Evolutionary conservation across 805 yeast species (phyloP), one percentile per base, ranked within the genome.

Genomic region (Maudiozyma serrabonitensis): DNA sequence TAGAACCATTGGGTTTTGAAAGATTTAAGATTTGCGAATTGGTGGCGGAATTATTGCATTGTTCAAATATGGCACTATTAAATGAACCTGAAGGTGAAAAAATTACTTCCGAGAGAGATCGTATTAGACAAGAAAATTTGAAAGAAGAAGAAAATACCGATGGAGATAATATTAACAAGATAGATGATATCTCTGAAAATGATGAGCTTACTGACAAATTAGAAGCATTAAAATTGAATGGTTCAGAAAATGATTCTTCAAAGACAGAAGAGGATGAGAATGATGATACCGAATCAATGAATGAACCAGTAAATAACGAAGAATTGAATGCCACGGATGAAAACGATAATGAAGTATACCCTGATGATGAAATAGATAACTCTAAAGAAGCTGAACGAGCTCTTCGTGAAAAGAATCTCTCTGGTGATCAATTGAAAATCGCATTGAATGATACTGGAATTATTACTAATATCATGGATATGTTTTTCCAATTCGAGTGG

Each of bases 11-110:
- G 28, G 99, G 99, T 1, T 87, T 91, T 66, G 95, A 91, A 59
- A 76, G 95, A 56, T 93, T 93, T 69, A 87, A 90, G 59, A 78
- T 93, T 19, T 84, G 96, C 57, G 99, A 91, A 68, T 74, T 91
- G 39, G 82, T 91, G 39, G 98, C 98, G 0, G 99, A 91, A 62
- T 73, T 91, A 41, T 73, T 91, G 48, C 98, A 93, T 67, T 91
- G 99, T 63, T 87, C 96, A n/a, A 93, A 93, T 68, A 91, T 91
- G 95, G 86, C 87, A 1, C 72, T 93, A 28, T 75, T 91, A 50
- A 93, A 90, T 64, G 90, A 90, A 51, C 78, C 77, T 31, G 72
- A 76, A 35, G 89, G 91, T 46, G 82, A 87, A 62, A 71, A 72
- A 45, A 74, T 87, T 28, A 79, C 88, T 25, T 64, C 70, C 38